Conservation (phyloP, 352 stramenopile species). For the Achlya hypogyna region DNA sequence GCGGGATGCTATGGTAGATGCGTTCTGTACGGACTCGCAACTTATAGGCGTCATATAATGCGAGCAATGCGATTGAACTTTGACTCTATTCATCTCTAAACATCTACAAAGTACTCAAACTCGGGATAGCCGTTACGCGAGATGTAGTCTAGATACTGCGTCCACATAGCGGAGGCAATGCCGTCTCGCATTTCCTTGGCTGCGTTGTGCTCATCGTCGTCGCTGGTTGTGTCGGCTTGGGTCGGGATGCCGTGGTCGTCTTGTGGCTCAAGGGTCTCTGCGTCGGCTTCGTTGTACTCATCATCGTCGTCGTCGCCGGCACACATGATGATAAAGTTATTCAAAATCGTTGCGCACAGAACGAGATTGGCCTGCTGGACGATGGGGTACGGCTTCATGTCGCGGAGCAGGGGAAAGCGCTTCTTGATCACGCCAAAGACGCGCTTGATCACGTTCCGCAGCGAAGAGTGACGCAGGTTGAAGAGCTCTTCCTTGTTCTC, state of each 20-base stretch:
- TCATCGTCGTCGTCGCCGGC: too few species aligned
- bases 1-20: background rate
- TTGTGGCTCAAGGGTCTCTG: too few species aligned
- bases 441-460: conserved; percentile 18
- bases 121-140: too few species aligned
- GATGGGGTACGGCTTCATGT: too few species aligned
- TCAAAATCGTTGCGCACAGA: too few species aligned
- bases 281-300: too few species aligned
- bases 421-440: conserved; percentile 21
- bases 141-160: background rate
- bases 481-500: conserved; percentile 21
- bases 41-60: background rate
- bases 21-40: background rate
- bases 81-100: background rate
- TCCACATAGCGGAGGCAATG: background rate
- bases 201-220: background rate
- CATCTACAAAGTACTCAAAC: background rate
- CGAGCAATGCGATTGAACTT: background rate
- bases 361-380: too few species aligned
- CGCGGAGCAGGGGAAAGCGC: background rate
- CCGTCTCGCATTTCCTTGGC: background rate
- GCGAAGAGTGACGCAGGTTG: conserved; percentile 16
- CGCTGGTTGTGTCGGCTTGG: too few species aligned
- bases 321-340: too few species aligned
- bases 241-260: too few species aligned